Percentiles rank a stretch among this genome's conserved stretches.
Evolutionary conservation across 176 grass and related monocot species (phyloP).

Genomic region (Phragmites australis): DNA sequence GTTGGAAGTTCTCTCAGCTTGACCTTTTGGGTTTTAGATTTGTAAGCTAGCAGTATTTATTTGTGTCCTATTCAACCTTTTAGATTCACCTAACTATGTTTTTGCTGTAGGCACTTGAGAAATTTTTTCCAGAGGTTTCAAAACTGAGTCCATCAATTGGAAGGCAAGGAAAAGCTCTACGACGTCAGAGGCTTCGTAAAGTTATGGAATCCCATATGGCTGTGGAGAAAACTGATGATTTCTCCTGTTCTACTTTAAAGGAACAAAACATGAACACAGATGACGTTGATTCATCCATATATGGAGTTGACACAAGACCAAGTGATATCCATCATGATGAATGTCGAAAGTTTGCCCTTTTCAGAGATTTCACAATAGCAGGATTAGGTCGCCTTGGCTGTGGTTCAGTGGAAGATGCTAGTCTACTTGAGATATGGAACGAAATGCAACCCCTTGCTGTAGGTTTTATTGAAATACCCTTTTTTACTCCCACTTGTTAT

Average conservation of each 20-base stretch:
- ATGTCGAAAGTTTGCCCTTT: conserved; percentile 58
- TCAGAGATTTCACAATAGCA: conserved; percentile 69
- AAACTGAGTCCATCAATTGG: conserved; percentile 84
- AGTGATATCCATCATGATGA: conserved; percentile 33
- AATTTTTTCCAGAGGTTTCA: conserved; percentile 64
- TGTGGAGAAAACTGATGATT: conserved; percentile 7
- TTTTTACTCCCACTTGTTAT: conserved; percentile 25
- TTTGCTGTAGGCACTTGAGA: conserved; percentile 66
- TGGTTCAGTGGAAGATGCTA: conserved; percentile 51
- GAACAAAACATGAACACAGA: conserved; percentile 32
- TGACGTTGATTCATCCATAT: conserved; percentile 30
- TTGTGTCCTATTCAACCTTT: neutral
- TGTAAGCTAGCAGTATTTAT: neutral
- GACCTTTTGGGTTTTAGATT: neutral
- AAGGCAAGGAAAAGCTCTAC: conserved; percentile 90
- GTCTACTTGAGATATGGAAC: conserved; percentile 77
- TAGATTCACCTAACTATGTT: conserved; percentile 12
- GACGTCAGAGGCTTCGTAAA: conserved; percentile 58
- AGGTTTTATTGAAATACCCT: conserved; percentile 33
- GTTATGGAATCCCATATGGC: conserved; percentile 56
- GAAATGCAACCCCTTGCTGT: conserved; percentile 49
- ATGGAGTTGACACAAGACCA: conserved; percentile 8
- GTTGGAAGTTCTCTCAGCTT: neutral
- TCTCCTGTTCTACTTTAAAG: conserved; percentile 32
- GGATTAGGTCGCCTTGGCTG: conserved; percentile 70